Conservation (phyloP, 108 stramenopile genomes). For the Nitzschia sp. region DNA sequence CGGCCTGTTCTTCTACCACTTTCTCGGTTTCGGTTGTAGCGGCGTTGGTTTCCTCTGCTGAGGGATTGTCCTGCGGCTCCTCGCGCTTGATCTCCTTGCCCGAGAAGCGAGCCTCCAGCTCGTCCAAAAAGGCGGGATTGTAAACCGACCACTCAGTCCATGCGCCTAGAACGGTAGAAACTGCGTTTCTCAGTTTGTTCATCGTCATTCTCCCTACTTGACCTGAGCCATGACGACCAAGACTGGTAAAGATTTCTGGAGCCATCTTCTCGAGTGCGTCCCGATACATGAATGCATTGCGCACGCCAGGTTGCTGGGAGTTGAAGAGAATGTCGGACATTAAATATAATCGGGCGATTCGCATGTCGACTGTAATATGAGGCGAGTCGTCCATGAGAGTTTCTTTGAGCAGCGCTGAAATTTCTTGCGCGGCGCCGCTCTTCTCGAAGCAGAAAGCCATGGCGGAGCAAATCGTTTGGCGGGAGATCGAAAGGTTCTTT, state of each 20-base stretch:
- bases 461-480: constrained; percentile 72
- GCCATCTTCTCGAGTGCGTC: constrained; percentile 84
- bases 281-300: constrained; percentile 82
- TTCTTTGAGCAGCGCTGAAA: constrained; percentile 63
- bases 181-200: constrained; percentile 68
- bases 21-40: neutral
- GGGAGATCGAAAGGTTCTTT: constrained; percentile 51
- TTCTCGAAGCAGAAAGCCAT: constrained; percentile 92
- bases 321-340: constrained; percentile 87
- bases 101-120: constrained; percentile 71
- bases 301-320: constrained; percentile 88
- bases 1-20: constrained; percentile 14
- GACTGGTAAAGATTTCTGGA: constrained; percentile 73
- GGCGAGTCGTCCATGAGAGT: constrained; percentile 52
- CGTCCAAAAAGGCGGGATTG: constrained; percentile 75
- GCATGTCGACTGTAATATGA: constrained; percentile 52
- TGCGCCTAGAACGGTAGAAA: constrained; percentile 69
- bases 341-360: constrained; percentile 77
- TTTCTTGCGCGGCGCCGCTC: constrained; percentile 60
- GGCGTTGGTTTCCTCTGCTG: neutral
- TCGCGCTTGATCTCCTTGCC: constrained; percentile 50
- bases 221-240: constrained; percentile 62
- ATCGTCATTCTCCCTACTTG: constrained; percentile 66
- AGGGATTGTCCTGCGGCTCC: neutral
- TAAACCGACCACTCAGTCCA: constrained; percentile 90